Evolutionary conservation across 257 asterid species (phyloP).

Genomic region (Salvia hispanica): DNA sequence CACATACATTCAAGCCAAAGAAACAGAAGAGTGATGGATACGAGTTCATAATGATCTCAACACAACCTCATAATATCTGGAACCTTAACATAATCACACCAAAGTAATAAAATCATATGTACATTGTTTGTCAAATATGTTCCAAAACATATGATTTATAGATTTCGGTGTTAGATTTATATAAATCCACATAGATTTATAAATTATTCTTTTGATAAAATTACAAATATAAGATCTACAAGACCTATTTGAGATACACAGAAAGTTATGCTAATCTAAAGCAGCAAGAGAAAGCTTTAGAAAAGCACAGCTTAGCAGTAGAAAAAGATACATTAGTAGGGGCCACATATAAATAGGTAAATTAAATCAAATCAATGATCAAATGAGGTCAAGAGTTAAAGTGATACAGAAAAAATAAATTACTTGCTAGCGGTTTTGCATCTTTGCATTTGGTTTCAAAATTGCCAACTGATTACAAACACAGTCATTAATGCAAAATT

Average conservation of each 20-base stretch:
- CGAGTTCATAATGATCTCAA: background rate
- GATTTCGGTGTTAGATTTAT: background rate
- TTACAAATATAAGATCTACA: background rate
- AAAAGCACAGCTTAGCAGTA: background rate
- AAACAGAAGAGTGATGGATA: background rate
- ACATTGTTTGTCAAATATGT: background rate
- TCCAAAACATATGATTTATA: background rate
- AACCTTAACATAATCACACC: background rate
- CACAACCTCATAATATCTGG: background rate
- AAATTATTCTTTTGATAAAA: background rate
- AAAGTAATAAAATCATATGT: background rate
- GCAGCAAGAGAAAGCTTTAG: background rate
- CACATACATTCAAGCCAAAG: conserved; percentile 20
- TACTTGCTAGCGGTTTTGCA: conserved; percentile 4
- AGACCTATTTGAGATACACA: background rate
- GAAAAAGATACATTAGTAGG: background rate
- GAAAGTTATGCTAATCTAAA: conserved; percentile 4
- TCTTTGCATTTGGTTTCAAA: conserved; percentile 5
- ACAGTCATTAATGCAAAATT: background rate
- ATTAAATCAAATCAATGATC: background rate
- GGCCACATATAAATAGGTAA: background rate
- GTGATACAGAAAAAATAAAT: background rate
- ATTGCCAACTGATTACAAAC: background rate
- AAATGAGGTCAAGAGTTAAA: background rate
- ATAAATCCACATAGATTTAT: background rate